Conservation (phyloP, 805 yeast genomes). For the Saturnispora galanensis region DNA sequence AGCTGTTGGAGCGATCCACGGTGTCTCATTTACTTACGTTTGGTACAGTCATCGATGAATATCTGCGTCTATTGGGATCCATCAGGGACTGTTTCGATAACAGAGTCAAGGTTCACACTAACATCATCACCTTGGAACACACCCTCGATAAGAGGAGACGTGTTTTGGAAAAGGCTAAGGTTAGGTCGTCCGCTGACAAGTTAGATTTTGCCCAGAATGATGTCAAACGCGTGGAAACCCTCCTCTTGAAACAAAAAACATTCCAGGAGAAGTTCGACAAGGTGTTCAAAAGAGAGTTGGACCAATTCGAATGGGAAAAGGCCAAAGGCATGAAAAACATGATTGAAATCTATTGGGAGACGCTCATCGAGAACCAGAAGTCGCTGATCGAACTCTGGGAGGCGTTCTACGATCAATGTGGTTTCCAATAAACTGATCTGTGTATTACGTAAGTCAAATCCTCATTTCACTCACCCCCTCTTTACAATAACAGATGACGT, state of each 20-base stretch:
- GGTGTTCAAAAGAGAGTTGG: constrained; percentile 59
- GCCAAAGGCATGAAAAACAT: constrained; percentile 78
- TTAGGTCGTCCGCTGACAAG: constrained; percentile 47
- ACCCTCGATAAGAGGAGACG: constrained; percentile 37
- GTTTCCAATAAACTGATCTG: constrained; percentile 13
- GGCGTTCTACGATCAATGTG: constrained; percentile 59
- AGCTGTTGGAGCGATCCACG: constrained; percentile 65
- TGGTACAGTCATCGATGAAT: constrained; percentile 83
- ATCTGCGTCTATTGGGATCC: constrained; percentile 66
- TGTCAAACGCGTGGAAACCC: constrained; percentile 42
- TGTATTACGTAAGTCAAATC: neutral
- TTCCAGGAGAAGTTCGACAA: constrained; percentile 56
- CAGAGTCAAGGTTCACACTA: constrained; percentile 47
- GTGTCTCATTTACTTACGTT: constrained; percentile 79
- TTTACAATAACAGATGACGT: too few species aligned
- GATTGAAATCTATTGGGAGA: constrained; percentile 83
- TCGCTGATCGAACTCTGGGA: constrained; percentile 86
- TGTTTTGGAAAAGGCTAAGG: constrained; percentile 33
- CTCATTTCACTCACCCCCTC: too few species aligned
- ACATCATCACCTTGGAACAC: constrained; percentile 35
- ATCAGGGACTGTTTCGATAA: constrained; percentile 65
- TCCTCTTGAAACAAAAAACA: constrained; percentile 42
- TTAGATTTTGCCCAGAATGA: constrained; percentile 49
- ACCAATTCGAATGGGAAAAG: constrained; percentile 61
- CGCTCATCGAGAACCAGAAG: constrained; percentile 86